Percentiles rank a stretch among this genome's conserved stretches.
Evolutionary conservation across 1,284 basidiomycete genomes (phyloP).

Genomic region (Ganoderma boninense): DNA sequence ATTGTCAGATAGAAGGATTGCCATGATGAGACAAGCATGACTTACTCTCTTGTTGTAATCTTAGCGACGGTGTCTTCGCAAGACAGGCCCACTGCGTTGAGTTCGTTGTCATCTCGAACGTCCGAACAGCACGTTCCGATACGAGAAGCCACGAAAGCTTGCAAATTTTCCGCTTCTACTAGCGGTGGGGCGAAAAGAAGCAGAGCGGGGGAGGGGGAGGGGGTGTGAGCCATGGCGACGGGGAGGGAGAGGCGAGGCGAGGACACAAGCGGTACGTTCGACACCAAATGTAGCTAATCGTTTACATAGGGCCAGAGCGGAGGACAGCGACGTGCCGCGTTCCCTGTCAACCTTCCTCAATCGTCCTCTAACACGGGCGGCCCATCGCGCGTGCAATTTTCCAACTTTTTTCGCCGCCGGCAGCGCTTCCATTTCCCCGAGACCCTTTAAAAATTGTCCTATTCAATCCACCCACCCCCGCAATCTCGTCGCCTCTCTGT

Average conservation of each 20-base stretch:
- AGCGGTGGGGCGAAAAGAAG: not conserved
- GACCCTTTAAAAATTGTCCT: not conserved
- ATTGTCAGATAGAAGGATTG: not conserved
- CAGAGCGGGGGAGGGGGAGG: not conserved
- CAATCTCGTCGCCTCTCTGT: not conserved
- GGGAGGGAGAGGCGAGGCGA: not conserved
- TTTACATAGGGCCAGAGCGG: not conserved
- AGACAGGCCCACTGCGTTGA: not conserved
- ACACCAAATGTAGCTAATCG: not conserved
- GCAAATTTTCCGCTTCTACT: not conserved
- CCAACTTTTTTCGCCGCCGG: not conserved
- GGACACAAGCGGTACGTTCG: not conserved
- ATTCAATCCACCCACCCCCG: not conserved
- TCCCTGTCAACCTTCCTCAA: slow-evolving; percentile 5
- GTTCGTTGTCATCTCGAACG: not conserved
- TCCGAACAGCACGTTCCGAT: not conserved
- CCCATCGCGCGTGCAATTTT: slow-evolving; percentile 3
- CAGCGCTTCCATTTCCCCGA: not conserved
- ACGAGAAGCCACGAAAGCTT: not conserved
- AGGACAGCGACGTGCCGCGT: not conserved
- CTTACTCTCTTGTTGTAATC: not conserved
- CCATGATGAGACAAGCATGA: not conserved
- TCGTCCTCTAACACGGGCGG: slow-evolving; percentile 2
- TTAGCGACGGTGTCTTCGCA: not conserved
- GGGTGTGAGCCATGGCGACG: not conserved